Conservation (phyloP, 2,329 filamentous ascomycete genomes). For the Pezicula neosporulosa region DNA sequence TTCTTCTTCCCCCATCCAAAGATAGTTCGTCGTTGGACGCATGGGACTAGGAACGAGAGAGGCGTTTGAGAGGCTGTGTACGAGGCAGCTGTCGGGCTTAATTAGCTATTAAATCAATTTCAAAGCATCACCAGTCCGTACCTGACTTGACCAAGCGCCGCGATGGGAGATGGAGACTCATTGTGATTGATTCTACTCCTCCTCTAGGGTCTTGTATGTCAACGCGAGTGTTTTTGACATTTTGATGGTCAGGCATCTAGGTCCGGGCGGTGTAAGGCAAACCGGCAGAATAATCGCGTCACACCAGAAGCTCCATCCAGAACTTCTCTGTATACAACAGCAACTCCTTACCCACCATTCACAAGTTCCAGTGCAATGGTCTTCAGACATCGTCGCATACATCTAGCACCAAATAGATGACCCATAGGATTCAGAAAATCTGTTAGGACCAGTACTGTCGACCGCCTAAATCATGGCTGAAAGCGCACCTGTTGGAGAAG, state of each 20-base stretch:
- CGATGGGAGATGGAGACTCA: constrained; percentile 64
- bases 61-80: constrained; percentile 34
- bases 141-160: constrained; percentile 58
- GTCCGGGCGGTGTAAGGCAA: too few relatives aligned
- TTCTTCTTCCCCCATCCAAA: constrained; percentile 9
- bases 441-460: not conserved
- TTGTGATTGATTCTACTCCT: constrained; percentile 30
- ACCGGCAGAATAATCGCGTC: not conserved
- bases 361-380: not conserved
- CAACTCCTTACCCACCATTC: not conserved
- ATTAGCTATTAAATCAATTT: constrained; percentile 19
- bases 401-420: not conserved
- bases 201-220: not conserved
- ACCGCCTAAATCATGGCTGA: constrained; percentile 23
- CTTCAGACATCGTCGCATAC: not conserved
- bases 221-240: not conserved
- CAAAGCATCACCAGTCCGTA: constrained; percentile 34
- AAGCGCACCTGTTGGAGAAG: constrained; percentile 62
- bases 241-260: not conserved
- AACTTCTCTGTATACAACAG: not conserved
- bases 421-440: not conserved
- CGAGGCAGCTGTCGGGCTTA: constrained; percentile 15
- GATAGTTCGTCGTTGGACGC: constrained; percentile 22
- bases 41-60: constrained; percentile 28
- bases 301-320: not conserved